phyloP scores from a whole-genome alignment of 208 protist species.

The Wallacemonas sp. region DNA sequence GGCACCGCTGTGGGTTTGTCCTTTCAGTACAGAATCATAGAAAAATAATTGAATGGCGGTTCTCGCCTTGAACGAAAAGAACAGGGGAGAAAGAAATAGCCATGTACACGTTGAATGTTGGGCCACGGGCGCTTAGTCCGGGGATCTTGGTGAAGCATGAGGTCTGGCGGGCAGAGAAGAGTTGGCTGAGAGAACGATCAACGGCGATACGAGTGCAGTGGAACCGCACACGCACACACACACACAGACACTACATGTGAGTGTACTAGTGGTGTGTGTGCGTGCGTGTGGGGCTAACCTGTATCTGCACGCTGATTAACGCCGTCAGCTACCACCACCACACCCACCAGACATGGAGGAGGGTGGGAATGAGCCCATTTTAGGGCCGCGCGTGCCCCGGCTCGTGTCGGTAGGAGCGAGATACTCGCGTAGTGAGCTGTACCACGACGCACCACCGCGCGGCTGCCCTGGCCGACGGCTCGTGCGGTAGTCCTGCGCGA shows the following conservation, averaged over 20 bases:
- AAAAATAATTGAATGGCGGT: no score
- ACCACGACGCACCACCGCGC: neutral
- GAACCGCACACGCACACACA: no score
- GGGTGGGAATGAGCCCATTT: constrained; percentile 9
- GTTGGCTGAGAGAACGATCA: no score
- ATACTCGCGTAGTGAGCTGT: constrained; percentile 3
- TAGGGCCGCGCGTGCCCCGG: neutral
- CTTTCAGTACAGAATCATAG: constrained; percentile 35
- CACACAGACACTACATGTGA: neutral
- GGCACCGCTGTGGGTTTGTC: constrained; percentile 35
- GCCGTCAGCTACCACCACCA: constrained; percentile 12
- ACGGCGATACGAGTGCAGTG: no score
- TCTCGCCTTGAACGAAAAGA: no score
- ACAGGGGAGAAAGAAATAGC: neutral
- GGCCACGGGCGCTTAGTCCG: no score
- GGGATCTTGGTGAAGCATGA: no score
- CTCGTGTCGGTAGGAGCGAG: neutral
- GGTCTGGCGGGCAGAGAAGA: no score
- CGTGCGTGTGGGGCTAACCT: neutral
- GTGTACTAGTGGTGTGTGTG: no score
- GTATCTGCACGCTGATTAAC: constrained; percentile 6
- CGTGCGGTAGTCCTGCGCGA: constrained; percentile 44
- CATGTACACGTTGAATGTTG: no score
- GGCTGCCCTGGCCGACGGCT: constrained; percentile 4
- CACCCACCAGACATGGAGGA: constrained; percentile 3